phyloP scores from a whole-genome alignment of 768 basidiomycete genomes.

The Suillus alpinus region DNA sequence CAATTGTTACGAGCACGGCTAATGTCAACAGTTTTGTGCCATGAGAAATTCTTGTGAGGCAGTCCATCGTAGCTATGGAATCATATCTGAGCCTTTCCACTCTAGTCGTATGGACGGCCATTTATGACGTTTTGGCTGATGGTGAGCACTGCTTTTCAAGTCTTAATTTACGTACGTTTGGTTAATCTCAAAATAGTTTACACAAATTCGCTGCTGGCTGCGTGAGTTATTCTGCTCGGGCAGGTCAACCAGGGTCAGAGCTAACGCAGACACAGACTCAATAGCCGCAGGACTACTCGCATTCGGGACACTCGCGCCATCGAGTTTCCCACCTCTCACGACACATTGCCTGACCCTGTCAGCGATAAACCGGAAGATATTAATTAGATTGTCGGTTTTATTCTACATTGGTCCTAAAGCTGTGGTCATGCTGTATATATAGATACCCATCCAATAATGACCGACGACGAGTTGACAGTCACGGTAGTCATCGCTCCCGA shows the following conservation, averaged over 20 bases:
- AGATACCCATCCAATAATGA: background rate
- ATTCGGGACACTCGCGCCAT: background rate
- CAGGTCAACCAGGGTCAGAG: background rate
- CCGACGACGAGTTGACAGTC: background rate
- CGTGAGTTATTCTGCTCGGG: background rate
- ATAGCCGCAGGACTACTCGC: background rate
- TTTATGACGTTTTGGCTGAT: slow-evolving; percentile 6
- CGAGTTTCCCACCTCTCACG: background rate
- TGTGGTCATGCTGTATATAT: background rate
- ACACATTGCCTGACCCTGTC: background rate
- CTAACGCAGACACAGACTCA: background rate
- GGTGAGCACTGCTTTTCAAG: background rate
- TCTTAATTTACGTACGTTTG: background rate
- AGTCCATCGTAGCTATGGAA: background rate
- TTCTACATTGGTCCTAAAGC: background rate
- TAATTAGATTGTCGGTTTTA: background rate
- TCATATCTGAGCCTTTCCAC: background rate
- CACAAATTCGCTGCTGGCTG: background rate
- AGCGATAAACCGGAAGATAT: background rate
- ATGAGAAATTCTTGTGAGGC: background rate
- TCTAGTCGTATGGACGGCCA: slow-evolving; percentile 4
- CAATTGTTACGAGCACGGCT: background rate
- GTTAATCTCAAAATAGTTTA: background rate
- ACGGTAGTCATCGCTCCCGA: background rate
- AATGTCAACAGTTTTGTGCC: background rate